These are phyloP conservation scores for Populus hybrid DNA, from an alignment of 441 rosid genomes.

Conservation along the genomic window DNA sequence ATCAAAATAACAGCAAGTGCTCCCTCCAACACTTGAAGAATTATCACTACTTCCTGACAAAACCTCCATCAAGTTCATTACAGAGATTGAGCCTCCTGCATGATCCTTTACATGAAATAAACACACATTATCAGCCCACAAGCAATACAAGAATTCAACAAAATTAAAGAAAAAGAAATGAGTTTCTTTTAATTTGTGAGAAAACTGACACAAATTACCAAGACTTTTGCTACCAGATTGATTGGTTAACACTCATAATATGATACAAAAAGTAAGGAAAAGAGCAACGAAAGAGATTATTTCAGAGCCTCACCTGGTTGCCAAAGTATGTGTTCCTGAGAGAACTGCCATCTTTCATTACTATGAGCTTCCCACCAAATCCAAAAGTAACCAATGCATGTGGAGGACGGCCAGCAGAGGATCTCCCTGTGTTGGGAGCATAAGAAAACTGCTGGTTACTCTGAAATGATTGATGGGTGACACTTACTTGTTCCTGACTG, in stretches of 20 bases:
- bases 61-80: conserved; percentile 74
- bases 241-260: not conserved
- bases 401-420: conserved; percentile 94
- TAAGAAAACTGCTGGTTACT: conserved; percentile 52
- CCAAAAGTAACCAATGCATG: conserved; percentile 90
- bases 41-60: conserved; percentile 35
- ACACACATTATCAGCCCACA: conserved; percentile 26
- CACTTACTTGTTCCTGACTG: conserved; percentile 42
- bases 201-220: conserved; percentile 1
- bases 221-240: not conserved
- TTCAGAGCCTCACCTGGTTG: conserved; percentile 61
- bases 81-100: conserved; percentile 51
- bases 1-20: conserved; percentile 53
- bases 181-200: not conserved
- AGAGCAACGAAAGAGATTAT: not conserved
- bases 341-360: conserved; percentile 59
- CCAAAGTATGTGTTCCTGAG: conserved; percentile 55
- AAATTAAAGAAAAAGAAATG: not conserved
- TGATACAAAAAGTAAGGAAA: not conserved
- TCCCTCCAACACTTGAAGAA: conserved; percentile 37
- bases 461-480: conserved; percentile 49
- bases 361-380: conserved; percentile 90
- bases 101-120: conserved; percentile 44
- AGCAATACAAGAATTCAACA: not conserved
- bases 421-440: conserved; percentile 52